Evolutionary conservation across 495 filamentous ascomycete species (phyloP).

Genomic region (Delitschia confertaspora): DNA sequence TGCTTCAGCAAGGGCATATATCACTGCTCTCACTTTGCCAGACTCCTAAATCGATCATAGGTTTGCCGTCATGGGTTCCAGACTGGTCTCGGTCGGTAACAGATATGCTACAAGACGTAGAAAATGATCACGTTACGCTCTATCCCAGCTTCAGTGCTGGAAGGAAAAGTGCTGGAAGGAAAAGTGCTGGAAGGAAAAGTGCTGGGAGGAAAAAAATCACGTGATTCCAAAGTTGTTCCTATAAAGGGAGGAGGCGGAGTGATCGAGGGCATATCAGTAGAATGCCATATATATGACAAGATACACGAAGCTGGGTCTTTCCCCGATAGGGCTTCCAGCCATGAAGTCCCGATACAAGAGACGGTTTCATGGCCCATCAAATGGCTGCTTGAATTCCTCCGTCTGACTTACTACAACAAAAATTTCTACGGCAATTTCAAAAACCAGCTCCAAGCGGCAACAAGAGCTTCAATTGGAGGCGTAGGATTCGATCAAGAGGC

Average conservation of each 20-base stretch:
- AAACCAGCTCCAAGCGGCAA: too few relatives aligned
- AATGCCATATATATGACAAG: too few relatives aligned
- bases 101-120: conserved; percentile 4
- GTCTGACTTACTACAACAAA: too few relatives aligned
- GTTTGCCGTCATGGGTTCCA: conserved; percentile 20
- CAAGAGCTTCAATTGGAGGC: too few relatives aligned
- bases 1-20: conserved; percentile 13
- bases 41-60: background rate
- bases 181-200: conserved; percentile 6
- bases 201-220: background rate
- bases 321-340: too few relatives aligned
- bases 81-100: conserved; percentile 12
- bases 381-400: too few relatives aligned
- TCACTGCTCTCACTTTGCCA: conserved; percentile 8
- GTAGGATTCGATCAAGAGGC: too few relatives aligned
- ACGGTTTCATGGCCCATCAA: too few relatives aligned
- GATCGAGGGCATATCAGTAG: too few relatives aligned
- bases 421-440: too few relatives aligned
- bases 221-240: background rate
- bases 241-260: background rate
- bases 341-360: too few relatives aligned
- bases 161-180: background rate
- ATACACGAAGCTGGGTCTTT: too few relatives aligned
- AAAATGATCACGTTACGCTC: conserved; percentile 6
- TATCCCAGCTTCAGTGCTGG: background rate